Conservation (phyloP, 2,329 filamentous ascomycete genomes). For the Corinectria fuckeliana region DNA sequence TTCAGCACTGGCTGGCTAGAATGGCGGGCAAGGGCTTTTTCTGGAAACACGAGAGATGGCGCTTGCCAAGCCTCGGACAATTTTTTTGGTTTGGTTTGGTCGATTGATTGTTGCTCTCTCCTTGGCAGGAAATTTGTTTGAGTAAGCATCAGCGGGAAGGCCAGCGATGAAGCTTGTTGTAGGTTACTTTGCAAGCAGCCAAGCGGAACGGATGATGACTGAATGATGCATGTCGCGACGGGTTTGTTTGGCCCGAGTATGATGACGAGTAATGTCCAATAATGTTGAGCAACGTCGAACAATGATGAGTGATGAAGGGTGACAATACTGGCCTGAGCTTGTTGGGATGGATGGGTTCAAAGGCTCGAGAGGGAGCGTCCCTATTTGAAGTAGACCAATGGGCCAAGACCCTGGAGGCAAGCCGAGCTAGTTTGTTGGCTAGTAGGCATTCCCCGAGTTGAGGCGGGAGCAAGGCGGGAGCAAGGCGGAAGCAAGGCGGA, state of each 20-base stretch:
- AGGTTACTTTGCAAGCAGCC: constrained; percentile 37
- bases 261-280: constrained; percentile 6
- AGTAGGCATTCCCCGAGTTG: constrained; percentile 10
- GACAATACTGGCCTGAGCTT: neutral
- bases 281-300: neutral
- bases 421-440: neutral
- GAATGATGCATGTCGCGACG: constrained; percentile 41
- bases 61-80: constrained; percentile 29
- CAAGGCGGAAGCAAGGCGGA: neutral
- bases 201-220: constrained; percentile 40
- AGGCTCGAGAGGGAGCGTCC: neutral
- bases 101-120: constrained; percentile 28
- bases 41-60: constrained; percentile 26
- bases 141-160: constrained; percentile 33
- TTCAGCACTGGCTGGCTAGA: constrained; percentile 41
- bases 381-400: constrained; percentile 9
- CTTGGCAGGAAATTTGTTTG: constrained; percentile 35
- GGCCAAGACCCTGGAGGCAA: neutral
- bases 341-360: neutral
- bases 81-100: constrained; percentile 21
- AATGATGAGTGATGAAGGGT: neutral
- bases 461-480: neutral
- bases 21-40: constrained; percentile 29
- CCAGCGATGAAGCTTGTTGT: constrained; percentile 32
- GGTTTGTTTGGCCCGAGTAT: constrained; percentile 28